Base-by-base conservation (phyloP, 805 yeast species). In the Starmerella khaoyaiensis region DNA sequence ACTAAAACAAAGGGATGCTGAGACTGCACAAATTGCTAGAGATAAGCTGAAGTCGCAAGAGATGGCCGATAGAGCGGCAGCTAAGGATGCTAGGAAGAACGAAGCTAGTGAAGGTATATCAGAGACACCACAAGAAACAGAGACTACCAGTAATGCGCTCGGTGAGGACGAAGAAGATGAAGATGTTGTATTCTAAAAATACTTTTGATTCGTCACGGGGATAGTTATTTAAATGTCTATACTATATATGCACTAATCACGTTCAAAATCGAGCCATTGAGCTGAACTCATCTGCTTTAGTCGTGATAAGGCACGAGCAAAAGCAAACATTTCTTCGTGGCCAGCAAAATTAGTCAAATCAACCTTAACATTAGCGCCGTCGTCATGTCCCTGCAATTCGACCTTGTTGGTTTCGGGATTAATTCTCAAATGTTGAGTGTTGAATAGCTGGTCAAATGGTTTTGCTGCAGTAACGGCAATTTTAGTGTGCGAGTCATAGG, bases 291-390 rank as follows among this genome's bases (percentile, higher is more conserved):
- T 87, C 49, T 87, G 97, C 29, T 86, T 71, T 47, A 90, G 65
- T 55, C 98, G 73, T 50, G 90, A 77, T 41, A 87, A 64, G 0
- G 97, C 96, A 54, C 98, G 71, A 0, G 95, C 94, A 65, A 87
- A 87, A 16, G 98, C 98, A 63, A 87, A 90, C 57, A 78, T 72
- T 61, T 87, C 98, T 58, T 87, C 98, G 58, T 84, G 97, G 28
- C 90, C 69, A 5, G 80, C 81, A 62, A 90, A 87, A 44, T 46
- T 49, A 20, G 51, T 23, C 28, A 46, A 36, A 33, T 48, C 49
- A 71, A 80, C 71, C 25, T 48, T 54, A 1, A 84, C 79, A 53
- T 74, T 72, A 11, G 24, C 37, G 48, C 72, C 69, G 9, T 82
- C 86, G 10, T 41, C 41, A n/a, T 22, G 32, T 21, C 45, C 44